These are phyloP conservation scores for Fusarium floridanum DNA, from an alignment of 2,329 filamentous ascomycete species.

Conservation along the genomic window DNA sequence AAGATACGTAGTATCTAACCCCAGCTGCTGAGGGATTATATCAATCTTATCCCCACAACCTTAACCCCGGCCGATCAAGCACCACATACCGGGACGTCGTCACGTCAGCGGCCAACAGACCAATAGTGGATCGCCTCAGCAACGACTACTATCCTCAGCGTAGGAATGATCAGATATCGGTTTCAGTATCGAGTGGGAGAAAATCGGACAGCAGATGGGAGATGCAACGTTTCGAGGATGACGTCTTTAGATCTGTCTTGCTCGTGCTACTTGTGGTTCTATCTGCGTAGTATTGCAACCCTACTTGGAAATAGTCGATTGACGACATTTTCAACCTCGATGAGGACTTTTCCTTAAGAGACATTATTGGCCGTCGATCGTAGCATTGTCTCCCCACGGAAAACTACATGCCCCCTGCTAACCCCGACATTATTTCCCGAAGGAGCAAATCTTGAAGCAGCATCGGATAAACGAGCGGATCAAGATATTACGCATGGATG, in stretches of 20 bases:
- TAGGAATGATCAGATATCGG: constrained; percentile 11
- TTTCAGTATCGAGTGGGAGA: background rate
- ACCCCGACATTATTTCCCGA: constrained; percentile 4
- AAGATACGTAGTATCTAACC: background rate
- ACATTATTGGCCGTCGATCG: background rate
- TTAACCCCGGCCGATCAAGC: constrained; percentile 14
- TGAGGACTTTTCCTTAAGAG: background rate
- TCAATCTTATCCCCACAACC: constrained; percentile 1
- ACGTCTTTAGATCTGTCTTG: background rate
- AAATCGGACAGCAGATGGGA: background rate
- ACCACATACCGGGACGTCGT: constrained; percentile 31
- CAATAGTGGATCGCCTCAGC: background rate
- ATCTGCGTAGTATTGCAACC: background rate
- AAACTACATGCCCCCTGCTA: background rate
- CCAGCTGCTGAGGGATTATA: constrained; percentile 11
- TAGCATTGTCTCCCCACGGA: background rate
- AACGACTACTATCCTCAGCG: constrained; percentile 9
- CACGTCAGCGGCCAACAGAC: constrained; percentile 23
- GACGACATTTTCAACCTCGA: constrained; percentile 27
- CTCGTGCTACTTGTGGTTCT: constrained; percentile 3
- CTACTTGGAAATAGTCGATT: background rate
- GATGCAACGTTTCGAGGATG: background rate
- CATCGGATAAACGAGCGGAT: accelerated
- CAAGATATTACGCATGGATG: accelerated
- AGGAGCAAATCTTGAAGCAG: background rate